Evolutionary conservation across 2,329 filamentous ascomycete species (phyloP), one percentile per base, ranked within the genome.

Genomic region (Neopestalotiopsis sp.): DNA sequence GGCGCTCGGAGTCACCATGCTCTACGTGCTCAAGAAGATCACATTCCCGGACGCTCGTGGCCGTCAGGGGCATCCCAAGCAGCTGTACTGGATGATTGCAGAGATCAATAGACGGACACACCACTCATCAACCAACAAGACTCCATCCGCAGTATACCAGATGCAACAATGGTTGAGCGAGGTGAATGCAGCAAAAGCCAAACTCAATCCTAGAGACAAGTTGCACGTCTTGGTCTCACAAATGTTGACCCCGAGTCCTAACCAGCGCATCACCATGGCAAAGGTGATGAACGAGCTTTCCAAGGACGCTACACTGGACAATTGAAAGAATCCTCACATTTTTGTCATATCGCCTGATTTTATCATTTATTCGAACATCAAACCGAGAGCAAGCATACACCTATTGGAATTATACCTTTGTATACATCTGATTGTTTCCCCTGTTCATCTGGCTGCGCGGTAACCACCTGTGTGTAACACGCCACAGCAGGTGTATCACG

Each of bases 1-100:
- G 87, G 88, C 87, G 0, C 78, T 90, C 38, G 88, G 88, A 61
- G 81, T 90, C 64, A 89, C 87, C 38, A 89, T 90, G 87, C 81
- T 90, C 24, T 90, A 90, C 71, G 84, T 88, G 4, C 76, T 90
- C 67, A 81, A 83, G 71, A 87, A 87, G 77, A 87, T 89, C 45
- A 74, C 83, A 0, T 87, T 88, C 68, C 88, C 88, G 0, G 88
- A 89, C 71, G 79, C 81, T 42, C 83, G 88, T 24, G 84, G 82
- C 3, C 78, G 84, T 32, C 81, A 82, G 66, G 80, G 82, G 1
- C 84, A 87, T 68, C 82, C 84, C 0, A 82, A 81, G 67, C 84
- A 85, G 34, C 78, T 89, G 24, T 88, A 89, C 77, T 90, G 88
- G 87, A 80, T 84, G 74, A 89, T 90, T 70, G 86, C 86, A 1